Conservation (phyloP, 345 rosid genomes). For the Rhodamnia argentea region DNA sequence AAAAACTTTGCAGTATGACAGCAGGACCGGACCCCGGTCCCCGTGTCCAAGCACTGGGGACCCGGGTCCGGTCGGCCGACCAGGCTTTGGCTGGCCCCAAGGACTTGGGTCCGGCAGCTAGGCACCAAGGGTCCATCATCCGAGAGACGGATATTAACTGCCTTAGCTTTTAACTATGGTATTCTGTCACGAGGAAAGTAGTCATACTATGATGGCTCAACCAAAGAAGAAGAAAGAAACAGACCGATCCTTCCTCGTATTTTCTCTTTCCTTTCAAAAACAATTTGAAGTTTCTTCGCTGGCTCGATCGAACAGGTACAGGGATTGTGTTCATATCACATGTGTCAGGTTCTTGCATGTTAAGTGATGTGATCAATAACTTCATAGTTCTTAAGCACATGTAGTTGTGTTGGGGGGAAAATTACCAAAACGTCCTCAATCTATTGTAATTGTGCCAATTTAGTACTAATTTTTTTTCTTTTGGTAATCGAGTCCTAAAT, state of each 20-base stretch:
- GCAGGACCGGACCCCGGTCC: neutral
- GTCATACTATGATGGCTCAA: neutral
- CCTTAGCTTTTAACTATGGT: neutral
- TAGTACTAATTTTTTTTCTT: too few species aligned
- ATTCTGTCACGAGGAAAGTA: neutral
- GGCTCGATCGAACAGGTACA: slow-evolving; percentile 22
- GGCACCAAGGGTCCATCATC: neutral
- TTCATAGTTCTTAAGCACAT: neutral
- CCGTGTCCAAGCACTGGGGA: neutral
- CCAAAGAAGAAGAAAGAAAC: neutral
- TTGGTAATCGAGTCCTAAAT: too few species aligned
- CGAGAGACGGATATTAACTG: neutral
- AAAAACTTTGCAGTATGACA: neutral
- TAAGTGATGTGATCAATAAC: too few species aligned
- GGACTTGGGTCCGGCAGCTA: neutral
- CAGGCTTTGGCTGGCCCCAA: neutral
- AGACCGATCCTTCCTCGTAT: neutral
- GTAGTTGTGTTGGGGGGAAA: neutral
- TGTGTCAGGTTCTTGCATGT: slow-evolving; percentile 43
- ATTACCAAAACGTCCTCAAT: too few species aligned
- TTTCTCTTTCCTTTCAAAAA: neutral
- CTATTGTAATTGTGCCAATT: too few species aligned
- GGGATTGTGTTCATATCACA: slow-evolving; percentile 79
- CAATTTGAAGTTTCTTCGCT: too few species aligned
- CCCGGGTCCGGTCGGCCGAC: neutral